Base-by-base conservation (phyloP, 1,284 basidiomycete genomes). In the Malassezia caprae region DNA sequence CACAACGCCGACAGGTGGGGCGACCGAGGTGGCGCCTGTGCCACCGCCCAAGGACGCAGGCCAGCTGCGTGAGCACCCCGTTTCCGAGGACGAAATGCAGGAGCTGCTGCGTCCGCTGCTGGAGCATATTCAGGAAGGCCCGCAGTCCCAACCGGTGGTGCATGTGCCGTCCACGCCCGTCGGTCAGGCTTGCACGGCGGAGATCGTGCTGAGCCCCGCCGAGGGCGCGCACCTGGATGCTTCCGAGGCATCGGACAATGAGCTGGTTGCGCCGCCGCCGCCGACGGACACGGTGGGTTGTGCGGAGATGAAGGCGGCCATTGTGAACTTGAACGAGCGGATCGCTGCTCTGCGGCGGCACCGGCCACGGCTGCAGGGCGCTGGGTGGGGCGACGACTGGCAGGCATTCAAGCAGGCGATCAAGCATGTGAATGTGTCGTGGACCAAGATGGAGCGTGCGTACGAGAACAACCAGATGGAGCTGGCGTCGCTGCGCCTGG, bases 401-500 rank as follows among this genome's bases (percentile, higher is more conserved):
- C 26, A 24, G 8, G 27, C 10, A 23, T 56, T 57, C 26, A 57
- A 57, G 43, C 26, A 52, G 30, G 55, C 55, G 3, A 35, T 53
- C 45, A 59, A 49, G 50, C 31, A 31, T 12, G 27, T 51, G 42
- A 52, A 52, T 31, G 28, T 21, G 13, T 40, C 41, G 39, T 57
- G 51, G 53, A 48, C 42, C 13, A 19, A 32, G 15, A 51, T 53
- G 58, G 48, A 52, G 48, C 48, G 53, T 8, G 46, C 51, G 19
- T 56, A 50, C 34, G 52, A 55, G 40, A 43, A 52, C 47, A 57
- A 51, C 27, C 53, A 45, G 50, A 61, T 56, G 50, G 41, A 49
- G 13, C 50, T 47, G 21, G 53, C 54, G 17, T 53, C 56, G 28
- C 42, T 57, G 37, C 49, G 37, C 4, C 50, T 57, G 4, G 31